Evolutionary conservation across 345 rosid genomes (phyloP).

Genomic region (Eucalyptus pauciflora): DNA sequence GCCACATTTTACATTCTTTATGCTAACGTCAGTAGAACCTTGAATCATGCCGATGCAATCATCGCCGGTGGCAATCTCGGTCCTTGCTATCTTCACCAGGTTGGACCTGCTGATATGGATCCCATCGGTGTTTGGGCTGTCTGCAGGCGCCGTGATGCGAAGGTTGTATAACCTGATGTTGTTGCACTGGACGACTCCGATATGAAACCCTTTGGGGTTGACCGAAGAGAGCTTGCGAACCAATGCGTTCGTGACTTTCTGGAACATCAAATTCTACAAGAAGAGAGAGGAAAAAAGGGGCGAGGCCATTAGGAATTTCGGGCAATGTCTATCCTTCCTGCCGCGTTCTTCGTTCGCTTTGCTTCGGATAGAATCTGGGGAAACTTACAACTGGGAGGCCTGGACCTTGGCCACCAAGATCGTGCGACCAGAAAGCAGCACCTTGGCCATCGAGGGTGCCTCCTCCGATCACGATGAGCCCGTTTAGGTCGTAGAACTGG

Average conservation of each 20-base stretch:
- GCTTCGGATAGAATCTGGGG: not conserved
- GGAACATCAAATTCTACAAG: conserved; percentile 29
- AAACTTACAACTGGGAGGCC: conserved; percentile 17
- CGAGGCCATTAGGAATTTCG: not conserved
- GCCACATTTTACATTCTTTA: conserved; percentile 46
- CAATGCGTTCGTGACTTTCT: conserved; percentile 9
- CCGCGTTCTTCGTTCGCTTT: not conserved
- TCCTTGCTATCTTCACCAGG: conserved; percentile 20
- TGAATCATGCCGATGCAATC: conserved; percentile 63
- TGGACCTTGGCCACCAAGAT: not conserved
- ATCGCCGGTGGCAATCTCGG: conserved; percentile 46
- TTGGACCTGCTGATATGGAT: conserved; percentile 59
- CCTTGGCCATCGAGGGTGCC: conserved; percentile 72
- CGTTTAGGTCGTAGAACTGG: conserved; percentile 30
- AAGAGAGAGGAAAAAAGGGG: not conserved
- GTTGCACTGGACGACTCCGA: conserved; percentile 14
- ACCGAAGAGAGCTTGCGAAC: conserved; percentile 30
- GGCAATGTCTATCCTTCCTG: not conserved
- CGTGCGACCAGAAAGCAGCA: conserved; percentile 21
- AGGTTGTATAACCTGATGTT: conserved; percentile 14
- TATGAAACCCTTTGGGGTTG: conserved; percentile 62
- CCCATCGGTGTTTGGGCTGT: conserved; percentile 67
- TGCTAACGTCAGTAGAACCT: conserved; percentile 30
- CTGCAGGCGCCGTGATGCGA: conserved; percentile 20
- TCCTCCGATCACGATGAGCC: conserved; percentile 35